These are phyloP conservation scores for Lachnellula suecica DNA, from an alignment of 2,329 filamentous ascomycete species.

Conservation along the genomic window DNA sequence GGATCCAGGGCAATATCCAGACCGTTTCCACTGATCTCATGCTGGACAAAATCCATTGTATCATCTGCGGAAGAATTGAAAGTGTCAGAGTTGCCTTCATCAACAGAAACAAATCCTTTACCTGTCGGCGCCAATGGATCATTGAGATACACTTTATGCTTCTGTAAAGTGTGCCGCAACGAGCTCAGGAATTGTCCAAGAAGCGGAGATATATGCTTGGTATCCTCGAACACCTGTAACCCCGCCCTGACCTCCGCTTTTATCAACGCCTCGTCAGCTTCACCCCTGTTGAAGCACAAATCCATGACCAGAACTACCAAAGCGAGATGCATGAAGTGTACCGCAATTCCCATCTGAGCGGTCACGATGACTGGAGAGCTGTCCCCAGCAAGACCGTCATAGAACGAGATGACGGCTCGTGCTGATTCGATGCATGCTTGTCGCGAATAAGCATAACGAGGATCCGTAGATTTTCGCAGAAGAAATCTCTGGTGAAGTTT, in stretches of 20 bases:
- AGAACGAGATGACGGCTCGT: slow-evolving; percentile 15
- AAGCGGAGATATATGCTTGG: slow-evolving; percentile 29
- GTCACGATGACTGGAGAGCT: slow-evolving; percentile 22
- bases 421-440: slow-evolving; percentile 33
- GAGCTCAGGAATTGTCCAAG: slow-evolving; percentile 32
- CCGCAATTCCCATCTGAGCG: slow-evolving; percentile 27
- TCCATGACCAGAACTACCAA: slow-evolving; percentile 37
- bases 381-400: slow-evolving; percentile 25
- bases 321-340: slow-evolving; percentile 35
- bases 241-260: slow-evolving; percentile 30
- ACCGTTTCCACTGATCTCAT: slow-evolving; percentile 1
- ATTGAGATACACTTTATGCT: slow-evolving; percentile 9
- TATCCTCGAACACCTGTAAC: slow-evolving; percentile 33
- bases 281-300: slow-evolving; percentile 31
- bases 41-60: slow-evolving; percentile 1
- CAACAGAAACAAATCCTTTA: background rate
- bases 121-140: background rate
- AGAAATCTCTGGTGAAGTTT: slow-evolving; percentile 38
- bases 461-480: slow-evolving; percentile 24
- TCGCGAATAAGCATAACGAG: slow-evolving; percentile 31
- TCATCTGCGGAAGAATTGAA: slow-evolving; percentile 2
- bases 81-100: background rate
- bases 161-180: slow-evolving; percentile 30
- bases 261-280: slow-evolving; percentile 25
- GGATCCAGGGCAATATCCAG: slow-evolving; percentile 6